Percentiles rank a stretch among this genome's conserved stretches.
Evolutionary conservation across 2,329 filamentous ascomycete genomes (phyloP).

Genomic region (Aspergillus aculeatinus): DNA sequence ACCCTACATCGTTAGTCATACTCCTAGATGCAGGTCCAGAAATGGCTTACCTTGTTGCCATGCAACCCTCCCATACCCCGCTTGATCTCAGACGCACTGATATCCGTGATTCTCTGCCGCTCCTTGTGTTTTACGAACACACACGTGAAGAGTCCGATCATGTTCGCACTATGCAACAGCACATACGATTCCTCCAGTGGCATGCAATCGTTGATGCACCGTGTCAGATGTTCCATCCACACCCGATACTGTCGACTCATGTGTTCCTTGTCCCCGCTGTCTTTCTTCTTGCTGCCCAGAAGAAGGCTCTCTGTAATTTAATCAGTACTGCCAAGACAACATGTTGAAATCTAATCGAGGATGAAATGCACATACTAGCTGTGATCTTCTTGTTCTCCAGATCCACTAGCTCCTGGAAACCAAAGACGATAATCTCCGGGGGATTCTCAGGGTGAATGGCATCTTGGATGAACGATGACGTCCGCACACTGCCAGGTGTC

Average conservation of each 20-base stretch:
- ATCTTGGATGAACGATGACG: slow-evolving; percentile 76
- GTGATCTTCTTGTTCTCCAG: slow-evolving; percentile 96
- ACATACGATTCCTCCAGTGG: slow-evolving; percentile 75
- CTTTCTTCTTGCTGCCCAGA: slow-evolving; percentile 76
- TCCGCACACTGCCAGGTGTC: slow-evolving; percentile 79
- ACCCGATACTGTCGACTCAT: slow-evolving; percentile 98
- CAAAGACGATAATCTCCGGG: slow-evolving; percentile 90
- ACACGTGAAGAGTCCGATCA: slow-evolving; percentile 94
- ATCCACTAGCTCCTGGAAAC: slow-evolving; percentile 97
- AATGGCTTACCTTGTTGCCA: slow-evolving; percentile 72
- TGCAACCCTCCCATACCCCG: slow-evolving; percentile 93
- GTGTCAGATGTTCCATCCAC: slow-evolving; percentile 87
- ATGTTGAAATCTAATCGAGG: neutral
- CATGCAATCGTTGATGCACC: slow-evolving; percentile 80
- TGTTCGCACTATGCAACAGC: slow-evolving; percentile 80
- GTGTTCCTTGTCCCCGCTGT: slow-evolving; percentile 71
- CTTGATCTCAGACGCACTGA: slow-evolving; percentile 83
- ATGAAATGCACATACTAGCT: slow-evolving; percentile 61
- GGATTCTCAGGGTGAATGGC: slow-evolving; percentile 73
- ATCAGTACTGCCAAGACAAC: slow-evolving; percentile 27
- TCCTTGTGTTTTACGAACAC: slow-evolving; percentile 86
- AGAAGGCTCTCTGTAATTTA: slow-evolving; percentile 68
- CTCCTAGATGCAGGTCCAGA: neutral
- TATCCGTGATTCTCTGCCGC: slow-evolving; percentile 70
- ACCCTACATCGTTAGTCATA: slow-evolving; percentile 50